Conservation (phyloP, 1,139 yeast genomes). For the Martiniozyma asiatica region DNA sequence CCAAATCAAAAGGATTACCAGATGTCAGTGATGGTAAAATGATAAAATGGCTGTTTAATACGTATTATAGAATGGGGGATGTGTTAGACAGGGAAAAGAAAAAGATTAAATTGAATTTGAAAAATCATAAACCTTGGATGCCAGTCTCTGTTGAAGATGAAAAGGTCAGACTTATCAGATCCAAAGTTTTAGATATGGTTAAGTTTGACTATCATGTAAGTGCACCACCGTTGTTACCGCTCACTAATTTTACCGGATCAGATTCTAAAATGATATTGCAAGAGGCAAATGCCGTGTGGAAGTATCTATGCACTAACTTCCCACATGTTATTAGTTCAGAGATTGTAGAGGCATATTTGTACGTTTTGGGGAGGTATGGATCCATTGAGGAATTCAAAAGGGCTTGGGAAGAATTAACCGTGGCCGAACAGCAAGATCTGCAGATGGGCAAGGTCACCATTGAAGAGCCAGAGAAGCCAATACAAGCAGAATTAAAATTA, state of each 20-base stretch:
- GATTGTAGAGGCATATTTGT: constrained; percentile 40
- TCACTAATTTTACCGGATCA: constrained; percentile 26
- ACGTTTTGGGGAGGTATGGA: constrained; percentile 38
- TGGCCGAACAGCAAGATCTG: too few relatives aligned
- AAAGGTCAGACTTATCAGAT: constrained; percentile 20
- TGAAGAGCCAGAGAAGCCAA: constrained; percentile 18
- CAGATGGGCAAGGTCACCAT: too few relatives aligned
- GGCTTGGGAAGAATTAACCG: constrained; percentile 39
- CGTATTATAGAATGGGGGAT: constrained; percentile 33
- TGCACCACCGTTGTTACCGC: constrained; percentile 61
- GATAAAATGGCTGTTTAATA: constrained; percentile 41
- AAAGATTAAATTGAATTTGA: constrained; percentile 5
- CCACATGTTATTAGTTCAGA: constrained; percentile 31
- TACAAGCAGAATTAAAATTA: constrained; percentile 3
- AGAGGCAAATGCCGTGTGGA: constrained; percentile 74
- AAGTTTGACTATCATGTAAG: constrained; percentile 18
- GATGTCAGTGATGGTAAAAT: constrained; percentile 29
- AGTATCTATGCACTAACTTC: constrained; percentile 32
- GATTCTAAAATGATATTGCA: constrained; percentile 36
- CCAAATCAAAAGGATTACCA: constrained; percentile 14
- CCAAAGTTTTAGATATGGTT: constrained; percentile 16
- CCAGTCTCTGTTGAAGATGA: constrained; percentile 26
- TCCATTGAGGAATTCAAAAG: constrained; percentile 36
- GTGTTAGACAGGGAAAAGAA: constrained; percentile 2
- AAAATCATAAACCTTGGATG: constrained; percentile 9